Evolutionary conservation across 371 early-diverging fungal genomes (phyloP), one percentile per base, ranked within the genome.

Genomic region (Smittium mucronatum): DNA sequence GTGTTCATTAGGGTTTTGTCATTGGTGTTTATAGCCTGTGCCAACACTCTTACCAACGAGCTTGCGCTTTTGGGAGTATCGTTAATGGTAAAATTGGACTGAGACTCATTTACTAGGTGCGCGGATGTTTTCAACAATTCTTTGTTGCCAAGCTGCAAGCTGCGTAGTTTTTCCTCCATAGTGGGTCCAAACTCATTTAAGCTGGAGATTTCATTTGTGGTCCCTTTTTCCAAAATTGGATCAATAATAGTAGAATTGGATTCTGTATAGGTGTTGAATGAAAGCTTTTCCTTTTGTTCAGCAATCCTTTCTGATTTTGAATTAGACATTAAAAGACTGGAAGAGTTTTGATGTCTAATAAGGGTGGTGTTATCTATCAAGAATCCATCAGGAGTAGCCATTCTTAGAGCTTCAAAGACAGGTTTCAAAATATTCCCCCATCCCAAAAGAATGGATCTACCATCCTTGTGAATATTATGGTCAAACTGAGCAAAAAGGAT

Each of bases 1-100:
- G 63, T 11, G 16, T 11, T n/a, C 16, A 33, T 11, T 33, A 28
- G 26, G 11, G 5, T 30, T 61, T 5, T 61, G 16, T 61, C 31
- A 61, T 33, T 61, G 5, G 63, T 80, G 68, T 84, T 82, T 61
- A 87, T 71, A 8, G 83, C 82, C 68, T 87, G 88, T 17, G 80
- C 71, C 11, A 87, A 80, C 59, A 86, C 77, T 25, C 78, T 73
- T 65, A 83, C 78, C n/a, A 87, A 80, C n/a, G 33, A 61, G 29
- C 16, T 33, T 5, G 63, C n/a, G 5, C 63, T 26, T 26, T 30
- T 61, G 16, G 16, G 16, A 11, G 5, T 5, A 61, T 30, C 63
- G 16, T 30, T 33, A 61, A 61, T 11, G 16, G 26, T 30, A 11
- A 33, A 61, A 11, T 61, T 5, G 16, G 11, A 11, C 16, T n/a